A percentile compares a stretch with the other conserved stretches of the same genome.
These are phyloP conservation scores for Nectriaceae sp. DNA, from an alignment of 2,329 filamentous ascomycete species.

Conservation along the genomic window DNA sequence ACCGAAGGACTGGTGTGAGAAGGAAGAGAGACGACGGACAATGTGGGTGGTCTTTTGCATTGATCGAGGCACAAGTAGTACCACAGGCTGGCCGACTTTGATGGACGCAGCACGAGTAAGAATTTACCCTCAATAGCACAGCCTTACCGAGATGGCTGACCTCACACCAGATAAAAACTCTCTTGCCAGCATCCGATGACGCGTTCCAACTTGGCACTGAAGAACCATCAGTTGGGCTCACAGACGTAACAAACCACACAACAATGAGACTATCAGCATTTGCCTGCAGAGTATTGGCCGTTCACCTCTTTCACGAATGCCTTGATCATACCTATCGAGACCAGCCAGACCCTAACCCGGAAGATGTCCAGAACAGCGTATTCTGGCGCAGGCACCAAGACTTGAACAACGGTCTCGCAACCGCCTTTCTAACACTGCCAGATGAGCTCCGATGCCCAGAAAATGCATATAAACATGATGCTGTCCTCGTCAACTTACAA, in stretches of 20 bases:
- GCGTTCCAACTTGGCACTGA: conserved; percentile 67
- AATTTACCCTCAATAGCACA: background rate
- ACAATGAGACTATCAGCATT: conserved; percentile 60
- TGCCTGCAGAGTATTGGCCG: conserved; percentile 68
- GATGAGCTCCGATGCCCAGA: conserved; percentile 68
- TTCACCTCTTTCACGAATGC: conserved; percentile 77
- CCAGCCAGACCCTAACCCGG: conserved; percentile 62
- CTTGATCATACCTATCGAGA: conserved; percentile 68
- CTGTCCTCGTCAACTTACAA: conserved; percentile 80
- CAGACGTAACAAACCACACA: conserved; percentile 59
- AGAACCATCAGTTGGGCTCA: conserved; percentile 60
- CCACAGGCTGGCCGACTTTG: conserved; percentile 82
- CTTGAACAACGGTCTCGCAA: conserved; percentile 75
- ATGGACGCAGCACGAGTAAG: conserved; percentile 68
- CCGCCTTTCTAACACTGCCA: conserved; percentile 73
- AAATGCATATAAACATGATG: conserved; percentile 65
- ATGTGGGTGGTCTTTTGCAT: conserved; percentile 81
- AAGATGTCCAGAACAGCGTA: conserved; percentile 33
- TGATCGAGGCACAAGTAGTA: conserved; percentile 80
- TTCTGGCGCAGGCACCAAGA: conserved; percentile 83
- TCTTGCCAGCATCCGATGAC: conserved; percentile 73
- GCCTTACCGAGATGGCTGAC: conserved; percentile 2
- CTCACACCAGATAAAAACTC: conserved; percentile 65
- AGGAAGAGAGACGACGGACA: conserved; percentile 70
- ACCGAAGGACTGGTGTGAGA: conserved; percentile 76